Conservation (phyloP, 1,284 basidiomycete genomes). For the Leccinum fallax region DNA sequence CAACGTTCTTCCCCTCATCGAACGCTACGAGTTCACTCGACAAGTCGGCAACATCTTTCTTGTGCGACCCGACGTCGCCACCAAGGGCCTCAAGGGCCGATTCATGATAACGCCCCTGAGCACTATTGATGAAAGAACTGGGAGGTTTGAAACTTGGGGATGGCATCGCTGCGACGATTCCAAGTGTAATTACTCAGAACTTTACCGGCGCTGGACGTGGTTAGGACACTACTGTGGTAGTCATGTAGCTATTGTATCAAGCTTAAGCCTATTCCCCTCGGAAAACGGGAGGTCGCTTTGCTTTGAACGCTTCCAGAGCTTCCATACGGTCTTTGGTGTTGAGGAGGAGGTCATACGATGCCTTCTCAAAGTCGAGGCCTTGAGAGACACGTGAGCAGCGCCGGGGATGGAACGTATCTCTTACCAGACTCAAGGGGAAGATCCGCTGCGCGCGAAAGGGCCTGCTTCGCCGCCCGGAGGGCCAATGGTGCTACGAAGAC, state of each 20-base stretch:
- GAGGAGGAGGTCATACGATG: constrained; percentile 85
- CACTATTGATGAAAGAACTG: constrained; percentile 80
- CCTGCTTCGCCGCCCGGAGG: constrained; percentile 85
- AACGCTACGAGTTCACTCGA: constrained; percentile 98
- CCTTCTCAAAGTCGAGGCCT: constrained; percentile 87
- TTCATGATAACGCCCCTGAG: constrained; percentile 70
- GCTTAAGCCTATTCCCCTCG: constrained; percentile 63
- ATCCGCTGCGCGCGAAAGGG: constrained; percentile 80
- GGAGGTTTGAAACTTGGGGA: constrained; percentile 68
- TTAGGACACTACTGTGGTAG: constrained; percentile 14
- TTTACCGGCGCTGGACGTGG: constrained; percentile 47
- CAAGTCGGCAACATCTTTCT: constrained; percentile 98
- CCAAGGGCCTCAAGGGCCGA: constrained; percentile 60
- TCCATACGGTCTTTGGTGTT: constrained; percentile 80
- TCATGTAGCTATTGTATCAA: too few relatives aligned
- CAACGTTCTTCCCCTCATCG: constrained; percentile 79
- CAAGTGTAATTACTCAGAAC: constrained; percentile 52
- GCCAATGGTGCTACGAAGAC: constrained; percentile 76
- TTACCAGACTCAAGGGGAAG: constrained; percentile 75
- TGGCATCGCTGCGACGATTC: constrained; percentile 55
- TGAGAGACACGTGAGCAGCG: constrained; percentile 23
- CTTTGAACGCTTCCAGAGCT: constrained; percentile 86
- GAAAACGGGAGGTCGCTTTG: constrained; percentile 85
- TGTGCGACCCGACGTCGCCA: constrained; percentile 70
- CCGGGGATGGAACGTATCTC: constrained; percentile 9